Conservation (phyloP, 164 flowering plant genomes). For the Taxillus chinensis region DNA sequence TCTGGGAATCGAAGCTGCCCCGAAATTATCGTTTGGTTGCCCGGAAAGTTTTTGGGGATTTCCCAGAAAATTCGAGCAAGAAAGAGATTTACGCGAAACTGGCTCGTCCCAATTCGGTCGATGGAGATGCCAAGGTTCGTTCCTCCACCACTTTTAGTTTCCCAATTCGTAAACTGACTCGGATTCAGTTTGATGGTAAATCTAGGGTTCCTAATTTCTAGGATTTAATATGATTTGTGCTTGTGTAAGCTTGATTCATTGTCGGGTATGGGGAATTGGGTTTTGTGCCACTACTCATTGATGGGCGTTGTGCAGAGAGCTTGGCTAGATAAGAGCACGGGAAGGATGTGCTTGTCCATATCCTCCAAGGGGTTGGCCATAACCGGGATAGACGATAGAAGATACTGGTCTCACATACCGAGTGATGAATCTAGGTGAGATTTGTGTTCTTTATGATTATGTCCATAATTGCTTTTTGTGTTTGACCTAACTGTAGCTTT, state of each 20-base stretch:
- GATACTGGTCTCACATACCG: slow-evolving; percentile 82
- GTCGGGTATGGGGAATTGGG: too few species aligned
- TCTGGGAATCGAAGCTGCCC: slow-evolving; percentile 86
- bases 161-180: too few species aligned
- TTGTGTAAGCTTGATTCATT: too few species aligned
- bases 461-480: background rate
- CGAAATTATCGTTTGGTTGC: slow-evolving; percentile 40
- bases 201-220: too few species aligned
- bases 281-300: background rate
- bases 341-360: slow-evolving; percentile 57
- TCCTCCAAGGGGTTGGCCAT: slow-evolving; percentile 62
- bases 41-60: slow-evolving; percentile 27
- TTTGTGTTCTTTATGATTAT: background rate
- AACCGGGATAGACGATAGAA: slow-evolving; percentile 88
- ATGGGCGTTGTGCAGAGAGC: slow-evolving; percentile 38
- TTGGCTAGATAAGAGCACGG: slow-evolving; percentile 76
- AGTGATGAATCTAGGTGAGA: slow-evolving; percentile 80
- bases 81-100: slow-evolving; percentile 57
- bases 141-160: background rate
- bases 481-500: too few species aligned
- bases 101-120: slow-evolving; percentile 31
- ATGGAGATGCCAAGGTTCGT: slow-evolving; percentile 49
- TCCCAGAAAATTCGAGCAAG: slow-evolving; percentile 23
- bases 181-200: background rate
- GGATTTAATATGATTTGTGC: too few species aligned